These are phyloP conservation scores for Rhodomyrtus psidioides DNA, from an alignment of 441 rosid species.

Conservation along the genomic window DNA sequence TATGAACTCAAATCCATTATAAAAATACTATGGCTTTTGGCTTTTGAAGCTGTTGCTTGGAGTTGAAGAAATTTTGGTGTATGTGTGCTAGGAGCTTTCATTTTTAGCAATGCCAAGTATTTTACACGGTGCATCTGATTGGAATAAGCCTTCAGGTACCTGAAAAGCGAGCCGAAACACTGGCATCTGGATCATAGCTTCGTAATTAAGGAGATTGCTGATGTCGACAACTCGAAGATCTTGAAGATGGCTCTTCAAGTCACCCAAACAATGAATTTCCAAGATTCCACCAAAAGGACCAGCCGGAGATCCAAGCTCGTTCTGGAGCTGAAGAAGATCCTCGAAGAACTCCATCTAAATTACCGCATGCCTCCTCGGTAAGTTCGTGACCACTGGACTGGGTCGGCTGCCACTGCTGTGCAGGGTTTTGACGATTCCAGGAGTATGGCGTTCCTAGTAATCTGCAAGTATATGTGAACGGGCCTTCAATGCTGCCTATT, in stretches of 20 bases:
- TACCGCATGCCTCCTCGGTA: background rate
- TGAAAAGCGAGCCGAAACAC: background rate
- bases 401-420: background rate
- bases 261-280: background rate
- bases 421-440: background rate
- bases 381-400: background rate
- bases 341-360: background rate
- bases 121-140: background rate
- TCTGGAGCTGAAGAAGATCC: background rate
- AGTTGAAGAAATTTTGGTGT: background rate
- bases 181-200: background rate
- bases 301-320: background rate
- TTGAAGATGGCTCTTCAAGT: background rate
- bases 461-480: too few relatives aligned
- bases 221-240: background rate
- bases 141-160: background rate
- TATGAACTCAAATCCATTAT: background rate
- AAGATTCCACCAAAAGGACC: background rate
- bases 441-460: too few relatives aligned
- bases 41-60: too few relatives aligned
- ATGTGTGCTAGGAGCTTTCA: background rate
- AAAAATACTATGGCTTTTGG: background rate
- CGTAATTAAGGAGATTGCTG: background rate
- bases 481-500: too few relatives aligned
- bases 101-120: rapidly evolving